Evolutionary conservation across 495 filamentous ascomycete genomes (phyloP), one percentile per base, ranked within the genome.

Genomic region (Neurospora intermedia): DNA sequence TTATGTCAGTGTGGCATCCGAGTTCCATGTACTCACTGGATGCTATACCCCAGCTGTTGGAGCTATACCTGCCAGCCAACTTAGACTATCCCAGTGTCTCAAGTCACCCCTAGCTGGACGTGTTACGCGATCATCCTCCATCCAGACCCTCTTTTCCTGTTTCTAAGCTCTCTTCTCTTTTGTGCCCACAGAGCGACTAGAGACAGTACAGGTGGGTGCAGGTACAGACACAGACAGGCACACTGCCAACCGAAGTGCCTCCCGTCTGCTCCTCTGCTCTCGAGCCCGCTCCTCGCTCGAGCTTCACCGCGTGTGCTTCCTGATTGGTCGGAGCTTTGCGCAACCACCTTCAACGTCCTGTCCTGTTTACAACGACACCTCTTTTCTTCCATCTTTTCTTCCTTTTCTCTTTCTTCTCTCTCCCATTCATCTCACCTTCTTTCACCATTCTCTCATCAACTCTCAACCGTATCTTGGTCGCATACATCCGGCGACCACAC

Each of bases 321-420:
- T 80, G 79, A 80, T 80, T 80, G 79, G 79, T 41, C 59, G 69
- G 76, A 43, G 46, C 48, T 71, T 73, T 79, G 78, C 75, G 78
- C 78, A 79, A 81, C 79, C 75, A 78, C 74, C 78, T 76, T 70
- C 74, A 77, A 77, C 78, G 74, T 78, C 78, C 78, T 79, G 73
- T 79, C 78, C 79, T 79, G 73, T 79, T 79, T 75, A 78, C 76
- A 72, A 73, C 75, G 48, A 71, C 72, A 76, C 69, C 77, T 48
- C 27, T 72, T 72, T 71, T 6, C 31, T 35, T 54, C 70, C 41
- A 13, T 43, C 69, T 23, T 70, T 38, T 48, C 69, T 62, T 40
- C 31, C 31, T 70, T 69, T 41, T 70, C 40, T 20, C 46, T 70
- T 38, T 72, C 43, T 71, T 38, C 39, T 39, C 42, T 45, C 69